Evolutionary conservation across 2,329 filamentous ascomycete species (phyloP), one percentile per base, ranked within the genome.

Genomic region (Neofusicoccum sp.): DNA sequence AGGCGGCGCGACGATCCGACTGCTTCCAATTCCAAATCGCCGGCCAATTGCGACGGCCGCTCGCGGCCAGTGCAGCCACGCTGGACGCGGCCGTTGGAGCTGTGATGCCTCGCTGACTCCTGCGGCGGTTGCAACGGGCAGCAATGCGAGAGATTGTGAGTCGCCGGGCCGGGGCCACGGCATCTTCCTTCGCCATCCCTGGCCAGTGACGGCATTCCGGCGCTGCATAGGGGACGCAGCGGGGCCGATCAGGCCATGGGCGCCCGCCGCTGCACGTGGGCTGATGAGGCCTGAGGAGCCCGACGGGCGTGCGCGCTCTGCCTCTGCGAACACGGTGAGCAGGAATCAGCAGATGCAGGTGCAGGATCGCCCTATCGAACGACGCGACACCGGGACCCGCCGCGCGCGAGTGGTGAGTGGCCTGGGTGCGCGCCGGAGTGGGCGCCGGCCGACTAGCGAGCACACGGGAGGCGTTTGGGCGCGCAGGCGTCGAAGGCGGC

Each of bases 331-430:
- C 54, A 44, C 54, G 54, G 54, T 56, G 54, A 58, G 41, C 31
- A 58, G 43, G 37, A 58, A 58, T 47, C 41, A 58, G 54, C 54
- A 45, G 54, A 58, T 45, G 54, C 54, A 56, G 52, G 52, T 41
- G 54, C 54, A 36, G 9, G 39, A 45, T 45, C 41, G 39, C 39
- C 54, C 36, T 45, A 36, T 58, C 54, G 54, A 16, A 22, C 54
- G 54, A 58, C 14, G 54, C 54, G 41, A 39, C 36, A 58, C 34
- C 54, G 39, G 54, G 54, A 28, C 54, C 54, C 54, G 54, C 54
- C 54, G 41, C 52, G 14, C 29, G n/a, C 52, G 28, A 52, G n/a
- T 14, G 12, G 12, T 14, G 6, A 12, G n/a, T 31, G 28, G n/a
- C 52, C 43, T 28, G 39, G 5, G 39, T n/a, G 39, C 39, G 4